Evolutionary conservation across 2,329 filamentous ascomycete genomes (phyloP), one percentile per base, ranked within the genome.

Genomic region (Pseudogymnoascus sp.): DNA sequence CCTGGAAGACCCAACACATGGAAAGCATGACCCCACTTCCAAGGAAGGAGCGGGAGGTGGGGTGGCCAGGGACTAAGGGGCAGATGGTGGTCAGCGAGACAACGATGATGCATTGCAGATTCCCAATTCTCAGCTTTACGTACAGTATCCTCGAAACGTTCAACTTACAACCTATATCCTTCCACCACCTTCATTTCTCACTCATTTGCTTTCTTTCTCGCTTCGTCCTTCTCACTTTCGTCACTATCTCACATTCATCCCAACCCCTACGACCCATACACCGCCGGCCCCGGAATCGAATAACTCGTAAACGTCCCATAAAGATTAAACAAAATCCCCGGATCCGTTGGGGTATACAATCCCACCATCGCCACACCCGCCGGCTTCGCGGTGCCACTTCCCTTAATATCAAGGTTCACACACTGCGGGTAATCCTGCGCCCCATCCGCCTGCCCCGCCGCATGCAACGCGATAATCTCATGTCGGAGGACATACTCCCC

Each of bases 381-480:
- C 52, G 67, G 67, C n/a, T 59, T 63, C 33, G 60, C 63, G 8
- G 40, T 25, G 58, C 67, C 67, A 18, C 68, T 68, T 10, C 70
- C 71, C 35, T 69, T 71, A 40, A 77, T 71, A 61, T 71, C 73
- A 63, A 78, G 65, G 67, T 77, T 74, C 13, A 76, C 70, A 68
- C 75, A 78, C 66, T 74, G 73, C 67, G 75, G 74, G 69, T 79
- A 79, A 64, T 77, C 73, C 65, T 78, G 76, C n/a, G 76, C 75
- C 58, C 75, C 76, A 80, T 77, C 65, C 42, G 58, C 67, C 62
- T 69, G 69, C 65, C 71, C 69, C 27, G 71, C 73, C 67, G 77
- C 75, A 65, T 79, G 76, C 8, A 78, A 73, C 37, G 76, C 76
- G 61, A 78, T 76, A 65, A 78, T 76, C 69, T 78, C 76, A 15